phyloP scores from a whole-genome alignment of 768 basidiomycete genomes.

The Pleurotus pulmonarius region DNA sequence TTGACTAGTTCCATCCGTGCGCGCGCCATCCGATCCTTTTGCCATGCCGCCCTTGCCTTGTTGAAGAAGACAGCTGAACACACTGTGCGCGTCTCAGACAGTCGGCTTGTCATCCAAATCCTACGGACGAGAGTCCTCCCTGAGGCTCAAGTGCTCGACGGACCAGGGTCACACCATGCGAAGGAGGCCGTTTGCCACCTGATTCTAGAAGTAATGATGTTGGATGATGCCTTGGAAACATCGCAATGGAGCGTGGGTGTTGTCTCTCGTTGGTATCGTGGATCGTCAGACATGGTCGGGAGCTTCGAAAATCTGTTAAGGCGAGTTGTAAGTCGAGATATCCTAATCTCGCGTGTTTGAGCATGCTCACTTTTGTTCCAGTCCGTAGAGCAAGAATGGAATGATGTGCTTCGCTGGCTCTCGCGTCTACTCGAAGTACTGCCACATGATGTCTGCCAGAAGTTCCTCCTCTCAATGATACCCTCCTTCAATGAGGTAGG shows the following conservation, averaged over 20 bases:
- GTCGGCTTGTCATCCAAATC: constrained; percentile 16
- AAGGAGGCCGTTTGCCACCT: constrained; percentile 37
- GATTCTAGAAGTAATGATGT: constrained; percentile 34
- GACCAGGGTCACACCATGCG: constrained; percentile 25
- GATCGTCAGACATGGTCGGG: constrained; percentile 35
- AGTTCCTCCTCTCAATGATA: constrained; percentile 34
- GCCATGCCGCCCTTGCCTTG: constrained; percentile 25
- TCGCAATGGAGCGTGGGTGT: constrained; percentile 26
- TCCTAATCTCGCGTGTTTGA: not conserved
- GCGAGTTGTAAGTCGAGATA: constrained; percentile 31
- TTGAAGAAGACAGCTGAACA: constrained; percentile 18
- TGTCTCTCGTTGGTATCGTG: constrained; percentile 37
- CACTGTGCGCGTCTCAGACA: constrained; percentile 5
- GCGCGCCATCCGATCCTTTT: constrained; percentile 41
- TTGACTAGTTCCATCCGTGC: constrained; percentile 43
- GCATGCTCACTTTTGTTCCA: not conserved
- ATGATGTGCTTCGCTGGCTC: constrained; percentile 33
- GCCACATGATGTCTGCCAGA: constrained; percentile 44
- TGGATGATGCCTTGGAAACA: constrained; percentile 21
- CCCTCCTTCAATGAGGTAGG: constrained; percentile 51
- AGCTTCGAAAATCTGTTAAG: constrained; percentile 36
- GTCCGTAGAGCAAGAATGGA: constrained; percentile 31
- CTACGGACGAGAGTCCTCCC: constrained; percentile 37
- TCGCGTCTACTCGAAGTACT: constrained; percentile 37
- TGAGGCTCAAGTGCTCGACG: constrained; percentile 34